Conservation (phyloP, 139 green algal species). For the Marvania coccoides region DNA sequence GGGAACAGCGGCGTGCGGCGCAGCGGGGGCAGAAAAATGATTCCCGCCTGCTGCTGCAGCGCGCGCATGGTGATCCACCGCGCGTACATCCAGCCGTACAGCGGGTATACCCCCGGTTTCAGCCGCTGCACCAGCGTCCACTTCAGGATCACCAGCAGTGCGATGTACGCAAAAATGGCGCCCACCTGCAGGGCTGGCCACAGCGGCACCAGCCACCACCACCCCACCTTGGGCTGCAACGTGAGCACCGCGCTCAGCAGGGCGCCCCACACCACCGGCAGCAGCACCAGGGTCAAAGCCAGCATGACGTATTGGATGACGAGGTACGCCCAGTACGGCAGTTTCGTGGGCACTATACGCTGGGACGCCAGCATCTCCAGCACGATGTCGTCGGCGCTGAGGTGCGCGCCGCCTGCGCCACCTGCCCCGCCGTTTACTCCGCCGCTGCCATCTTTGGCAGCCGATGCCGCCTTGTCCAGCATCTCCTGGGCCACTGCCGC, state of each 20-base stretch:
- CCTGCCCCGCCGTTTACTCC: too few species aligned
- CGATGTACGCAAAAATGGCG: background rate
- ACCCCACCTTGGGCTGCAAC: background rate
- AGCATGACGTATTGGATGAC: slow-evolving; percentile 2
- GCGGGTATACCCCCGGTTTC: background rate
- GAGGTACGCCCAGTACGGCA: slow-evolving; percentile 1
- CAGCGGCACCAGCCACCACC: background rate
- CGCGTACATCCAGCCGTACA: slow-evolving; percentile 7
- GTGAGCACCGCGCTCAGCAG: background rate
- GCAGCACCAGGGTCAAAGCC: background rate
- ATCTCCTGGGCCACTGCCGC: background rate
- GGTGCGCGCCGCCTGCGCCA: background rate
- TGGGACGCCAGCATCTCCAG: background rate
- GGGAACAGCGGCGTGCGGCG: background rate
- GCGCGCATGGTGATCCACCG: slow-evolving; percentile 11
- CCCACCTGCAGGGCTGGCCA: background rate
- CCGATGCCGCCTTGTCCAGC: too few species aligned
- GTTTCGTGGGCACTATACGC: background rate
- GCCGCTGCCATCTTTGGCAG: too few species aligned
- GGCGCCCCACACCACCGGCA: slow-evolving; percentile 3
- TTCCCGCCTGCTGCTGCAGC: background rate
- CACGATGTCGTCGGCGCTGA: background rate
- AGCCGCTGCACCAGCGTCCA: slow-evolving; percentile 2
- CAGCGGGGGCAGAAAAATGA: background rate
- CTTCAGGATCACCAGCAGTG: slow-evolving; percentile 1